A percentile compares a stretch with the other conserved stretches of the same genome.
These are phyloP conservation scores for Trichocomaceae sp. DNA, from an alignment of 2,329 filamentous ascomycete genomes.

Conservation along the genomic window DNA sequence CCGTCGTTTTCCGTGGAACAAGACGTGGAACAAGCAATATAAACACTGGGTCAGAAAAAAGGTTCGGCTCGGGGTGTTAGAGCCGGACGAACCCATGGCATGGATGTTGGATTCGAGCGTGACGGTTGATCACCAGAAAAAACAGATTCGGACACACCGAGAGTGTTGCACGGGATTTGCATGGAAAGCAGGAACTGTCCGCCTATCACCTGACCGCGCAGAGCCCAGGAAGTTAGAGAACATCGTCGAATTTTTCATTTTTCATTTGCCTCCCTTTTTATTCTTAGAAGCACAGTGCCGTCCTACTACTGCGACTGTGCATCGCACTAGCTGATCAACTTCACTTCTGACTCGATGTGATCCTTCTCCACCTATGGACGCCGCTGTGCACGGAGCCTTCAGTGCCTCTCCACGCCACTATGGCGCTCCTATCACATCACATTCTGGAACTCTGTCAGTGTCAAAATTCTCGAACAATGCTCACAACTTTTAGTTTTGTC, in stretches of 20 bases:
- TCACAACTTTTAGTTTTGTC: background rate
- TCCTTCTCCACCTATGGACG: background rate
- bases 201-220: constrained; percentile 8
- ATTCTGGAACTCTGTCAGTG: background rate
- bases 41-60: constrained; percentile 8
- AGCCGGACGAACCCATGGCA: background rate
- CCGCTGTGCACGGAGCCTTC: constrained; percentile 11
- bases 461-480: constrained; percentile 1
- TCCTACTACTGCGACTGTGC: background rate
- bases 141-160: too few species aligned
- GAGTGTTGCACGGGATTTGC: too few species aligned
- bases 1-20: background rate
- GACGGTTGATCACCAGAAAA: too few species aligned
- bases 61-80: constrained; percentile 11
- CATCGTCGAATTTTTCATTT: background rate
- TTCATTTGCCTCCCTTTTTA: background rate
- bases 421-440: constrained; percentile 10
- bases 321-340: background rate
- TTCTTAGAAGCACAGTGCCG: background rate
- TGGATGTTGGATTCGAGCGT: background rate
- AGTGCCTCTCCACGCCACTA: constrained; percentile 10
- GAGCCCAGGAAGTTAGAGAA: background rate
- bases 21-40: too few species aligned
- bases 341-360: constrained; percentile 4
- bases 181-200: background rate